phyloP scores from a whole-genome alignment of 1,139 yeast species.

The Pichia inconspicua region DNA sequence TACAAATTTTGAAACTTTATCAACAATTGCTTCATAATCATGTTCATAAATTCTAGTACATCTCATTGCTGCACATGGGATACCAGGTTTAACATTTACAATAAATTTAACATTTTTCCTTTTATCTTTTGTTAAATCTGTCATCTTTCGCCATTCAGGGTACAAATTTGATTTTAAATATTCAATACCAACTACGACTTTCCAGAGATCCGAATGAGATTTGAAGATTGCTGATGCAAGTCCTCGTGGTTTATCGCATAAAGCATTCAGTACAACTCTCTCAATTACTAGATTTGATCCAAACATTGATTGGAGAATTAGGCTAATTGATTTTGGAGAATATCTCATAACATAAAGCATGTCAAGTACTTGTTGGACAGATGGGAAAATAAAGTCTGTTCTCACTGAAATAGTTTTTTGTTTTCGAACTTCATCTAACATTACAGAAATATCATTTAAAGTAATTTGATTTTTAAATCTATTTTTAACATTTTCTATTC shows the following conservation, averaged over 20 bases:
- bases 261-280: conserved; percentile 5
- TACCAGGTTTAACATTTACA: conserved; percentile 7
- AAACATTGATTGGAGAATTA: conserved; percentile 3
- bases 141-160: conserved; percentile 52
- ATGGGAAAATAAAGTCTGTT: conserved; percentile 1
- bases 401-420: background rate
- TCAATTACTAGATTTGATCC: conserved; percentile 1
- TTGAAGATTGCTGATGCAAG: conserved; percentile 10
- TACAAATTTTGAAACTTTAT: conserved; percentile 4
- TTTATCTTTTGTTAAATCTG: conserved; percentile 61
- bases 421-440: conserved; percentile 2
- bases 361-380: conserved; percentile 5
- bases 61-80: conserved; percentile 65
- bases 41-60: conserved; percentile 43
- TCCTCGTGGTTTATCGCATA: conserved; percentile 6
- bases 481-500: background rate
- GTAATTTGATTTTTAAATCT: conserved; percentile 5
- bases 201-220: conserved; percentile 52
- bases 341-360: background rate
- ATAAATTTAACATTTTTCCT: conserved; percentile 11
- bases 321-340: background rate
- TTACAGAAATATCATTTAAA: conserved; percentile 1
- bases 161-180: conserved; percentile 35
- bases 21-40: conserved; percentile 42
- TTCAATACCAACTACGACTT: conserved; percentile 49